phyloP scores from a whole-genome alignment of 2,329 filamentous ascomycete genomes.

The Trichoderma atroviride region DNA sequence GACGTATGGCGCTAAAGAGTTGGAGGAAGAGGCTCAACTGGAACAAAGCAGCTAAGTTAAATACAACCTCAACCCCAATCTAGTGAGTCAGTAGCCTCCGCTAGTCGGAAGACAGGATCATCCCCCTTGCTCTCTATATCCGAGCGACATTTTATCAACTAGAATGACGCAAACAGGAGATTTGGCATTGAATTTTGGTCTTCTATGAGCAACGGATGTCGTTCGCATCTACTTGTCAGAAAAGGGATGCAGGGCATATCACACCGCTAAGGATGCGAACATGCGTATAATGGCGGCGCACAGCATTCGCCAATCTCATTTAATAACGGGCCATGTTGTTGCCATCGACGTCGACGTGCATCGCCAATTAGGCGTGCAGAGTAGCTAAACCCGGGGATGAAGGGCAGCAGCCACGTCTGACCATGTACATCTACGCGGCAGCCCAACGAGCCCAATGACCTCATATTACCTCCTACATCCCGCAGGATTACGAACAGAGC shows the following conservation, averaged over 20 bases:
- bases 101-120: not conserved
- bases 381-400: not conserved
- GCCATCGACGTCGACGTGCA: not conserved
- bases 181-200: not conserved
- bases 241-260: not conserved
- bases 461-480: not conserved
- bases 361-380: not conserved
- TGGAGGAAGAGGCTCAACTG: not conserved
- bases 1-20: not conserved
- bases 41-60: not conserved
- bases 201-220: not conserved
- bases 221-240: not conserved
- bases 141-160: not conserved
- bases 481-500: not conserved
- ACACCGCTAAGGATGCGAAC: constrained; percentile 2
- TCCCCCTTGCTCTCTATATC: not conserved
- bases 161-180: not conserved
- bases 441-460: constrained; percentile 3
- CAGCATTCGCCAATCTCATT: constrained; percentile 8
- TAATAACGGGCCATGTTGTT: not conserved
- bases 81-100: not conserved
- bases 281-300: not conserved
- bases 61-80: not conserved
- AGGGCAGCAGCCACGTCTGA: constrained; percentile 6
- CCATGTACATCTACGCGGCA: not conserved